phyloP scores from a whole-genome alignment of 2,329 filamentous ascomycete genomes.

The Hysterium pulicare region DNA sequence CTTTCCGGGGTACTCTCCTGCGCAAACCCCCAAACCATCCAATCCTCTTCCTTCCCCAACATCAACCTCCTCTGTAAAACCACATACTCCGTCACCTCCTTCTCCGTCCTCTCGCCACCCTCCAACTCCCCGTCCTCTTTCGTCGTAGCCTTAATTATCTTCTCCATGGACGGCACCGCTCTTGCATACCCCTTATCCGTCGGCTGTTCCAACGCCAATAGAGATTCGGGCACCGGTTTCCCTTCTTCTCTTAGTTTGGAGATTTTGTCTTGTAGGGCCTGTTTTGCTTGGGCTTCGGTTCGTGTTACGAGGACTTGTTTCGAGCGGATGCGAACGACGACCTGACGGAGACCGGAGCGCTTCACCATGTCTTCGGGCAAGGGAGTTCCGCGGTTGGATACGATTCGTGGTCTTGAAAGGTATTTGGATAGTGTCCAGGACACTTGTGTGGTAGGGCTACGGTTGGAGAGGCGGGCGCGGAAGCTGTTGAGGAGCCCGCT shows the following conservation, averaged over 20 bases:
- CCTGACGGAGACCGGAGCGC: conserved; percentile 50
- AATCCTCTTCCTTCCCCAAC: conserved; percentile 47
- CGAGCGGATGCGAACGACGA: conserved; percentile 58
- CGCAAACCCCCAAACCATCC: conserved; percentile 65
- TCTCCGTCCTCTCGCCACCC: conserved; percentile 39
- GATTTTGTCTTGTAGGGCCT: conserved; percentile 8
- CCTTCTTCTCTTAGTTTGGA: background rate
- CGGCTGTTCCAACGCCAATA: conserved; percentile 18
- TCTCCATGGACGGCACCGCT: conserved; percentile 3
- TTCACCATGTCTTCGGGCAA: conserved; percentile 42
- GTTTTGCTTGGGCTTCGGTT: conserved; percentile 32
- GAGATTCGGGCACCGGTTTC: background rate
- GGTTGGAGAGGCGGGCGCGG: conserved; percentile 51
- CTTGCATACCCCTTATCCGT: background rate
- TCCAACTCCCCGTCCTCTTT: background rate
- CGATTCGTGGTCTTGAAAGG: conserved; percentile 46
- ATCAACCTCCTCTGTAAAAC: conserved; percentile 56
- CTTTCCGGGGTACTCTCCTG: conserved; percentile 47
- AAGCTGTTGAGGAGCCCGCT: conserved; percentile 53
- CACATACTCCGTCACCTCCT: conserved; percentile 61
- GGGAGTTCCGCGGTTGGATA: conserved; percentile 53
- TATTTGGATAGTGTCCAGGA: conserved; percentile 30
- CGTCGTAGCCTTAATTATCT: conserved; percentile 6
- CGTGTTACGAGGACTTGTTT: conserved; percentile 43
- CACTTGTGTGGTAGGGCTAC: conserved; percentile 49